A percentile compares a stretch with the other conserved stretches of the same genome.
phyloP scores from a whole-genome alignment of 2,329 filamentous ascomycete species.

The Monosporascus sp. region DNA sequence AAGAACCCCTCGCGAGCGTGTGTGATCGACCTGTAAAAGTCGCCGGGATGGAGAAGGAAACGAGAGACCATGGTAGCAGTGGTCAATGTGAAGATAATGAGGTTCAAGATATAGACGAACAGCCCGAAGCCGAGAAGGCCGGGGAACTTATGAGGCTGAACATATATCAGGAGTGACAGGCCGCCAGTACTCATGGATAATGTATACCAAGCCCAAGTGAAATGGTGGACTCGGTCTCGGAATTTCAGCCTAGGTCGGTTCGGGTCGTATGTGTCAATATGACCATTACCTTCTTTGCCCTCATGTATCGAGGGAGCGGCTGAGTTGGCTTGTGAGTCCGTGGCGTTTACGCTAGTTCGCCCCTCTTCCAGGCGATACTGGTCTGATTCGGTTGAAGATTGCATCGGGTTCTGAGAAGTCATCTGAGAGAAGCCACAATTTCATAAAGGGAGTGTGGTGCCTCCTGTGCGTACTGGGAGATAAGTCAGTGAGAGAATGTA shows the following conservation, averaged over 20 bases:
- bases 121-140: conserved; percentile 61
- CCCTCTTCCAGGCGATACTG: conserved; percentile 9
- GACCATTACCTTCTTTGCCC: conserved; percentile 13
- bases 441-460: not conserved
- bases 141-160: conserved; percentile 59
- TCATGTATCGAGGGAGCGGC: conserved; percentile 17
- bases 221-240: conserved; percentile 48
- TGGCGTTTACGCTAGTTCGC: conserved; percentile 6
- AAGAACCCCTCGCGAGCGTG: conserved; percentile 68
- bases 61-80: conserved; percentile 50
- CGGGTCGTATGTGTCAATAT: conserved; percentile 25
- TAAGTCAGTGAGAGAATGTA: conserved; percentile 1
- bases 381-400: conserved; percentile 1
- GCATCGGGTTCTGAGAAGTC: conserved; percentile 2
- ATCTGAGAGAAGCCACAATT: conserved; percentile 1
- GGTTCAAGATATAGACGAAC: conserved; percentile 63
- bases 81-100: conserved; percentile 58
- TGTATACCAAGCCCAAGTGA: conserved; percentile 72
- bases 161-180: conserved; percentile 57
- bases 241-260: conserved; percentile 35
- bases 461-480: not conserved
- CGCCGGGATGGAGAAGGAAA: conserved; percentile 55
- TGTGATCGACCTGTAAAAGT: conserved; percentile 50
- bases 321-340: conserved; percentile 14
- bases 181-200: conserved; percentile 72